Conservation (phyloP, 1,284 basidiomycete species). For the Leucoagaricus sp. region DNA sequence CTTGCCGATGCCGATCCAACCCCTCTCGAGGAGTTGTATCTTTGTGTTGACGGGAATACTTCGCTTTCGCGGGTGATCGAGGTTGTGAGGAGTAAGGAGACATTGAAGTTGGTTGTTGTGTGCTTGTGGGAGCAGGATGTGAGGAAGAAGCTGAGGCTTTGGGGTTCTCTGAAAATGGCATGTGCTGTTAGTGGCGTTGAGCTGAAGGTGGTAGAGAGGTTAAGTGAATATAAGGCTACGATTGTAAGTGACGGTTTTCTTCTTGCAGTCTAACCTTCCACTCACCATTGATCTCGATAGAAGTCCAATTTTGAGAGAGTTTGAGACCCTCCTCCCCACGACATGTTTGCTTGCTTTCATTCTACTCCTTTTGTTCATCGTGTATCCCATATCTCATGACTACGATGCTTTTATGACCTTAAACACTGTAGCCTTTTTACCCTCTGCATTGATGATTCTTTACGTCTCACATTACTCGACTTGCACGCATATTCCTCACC, state of each 20-base stretch:
- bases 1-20: slow-evolving; percentile 30
- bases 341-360: background rate
- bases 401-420: background rate
- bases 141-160: slow-evolving; percentile 44
- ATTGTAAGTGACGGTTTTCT: slow-evolving; percentile 39
- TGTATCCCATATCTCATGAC: slow-evolving; percentile 1
- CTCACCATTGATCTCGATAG: slow-evolving; percentile 2
- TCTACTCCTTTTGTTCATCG: background rate
- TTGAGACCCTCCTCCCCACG: slow-evolving; percentile 4
- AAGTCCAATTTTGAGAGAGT: slow-evolving; percentile 9
- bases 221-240: slow-evolving; percentile 45
- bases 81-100: slow-evolving; percentile 40
- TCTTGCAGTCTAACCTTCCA: background rate
- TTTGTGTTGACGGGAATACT: slow-evolving; percentile 58
- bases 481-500: background rate
- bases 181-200: slow-evolving; percentile 57
- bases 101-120: slow-evolving; percentile 46
- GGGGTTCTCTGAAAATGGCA: slow-evolving; percentile 47
- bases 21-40: slow-evolving; percentile 51
- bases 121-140: slow-evolving; percentile 49
- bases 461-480: background rate
- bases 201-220: slow-evolving; percentile 45
- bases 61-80: slow-evolving; percentile 54
- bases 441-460: background rate
- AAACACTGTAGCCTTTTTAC: background rate